Evolutionary conservation across 2,329 filamentous ascomycete species (phyloP), one percentile per base, ranked within the genome.

Genomic region (Cladosporium oxysporum): DNA sequence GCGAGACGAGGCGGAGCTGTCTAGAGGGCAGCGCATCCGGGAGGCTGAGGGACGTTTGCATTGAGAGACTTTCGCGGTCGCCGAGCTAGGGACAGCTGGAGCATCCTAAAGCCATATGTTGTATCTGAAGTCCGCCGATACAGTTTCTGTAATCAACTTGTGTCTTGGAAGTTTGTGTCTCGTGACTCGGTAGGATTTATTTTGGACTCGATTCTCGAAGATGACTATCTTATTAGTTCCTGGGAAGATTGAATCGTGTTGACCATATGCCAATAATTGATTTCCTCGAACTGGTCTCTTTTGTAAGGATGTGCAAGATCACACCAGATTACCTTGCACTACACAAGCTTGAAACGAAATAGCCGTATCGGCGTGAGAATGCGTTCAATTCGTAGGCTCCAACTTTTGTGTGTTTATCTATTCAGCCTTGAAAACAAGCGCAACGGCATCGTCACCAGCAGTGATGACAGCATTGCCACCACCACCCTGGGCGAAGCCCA

Each of bases 401-500:
- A 33, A 29, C 23, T 28, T 47, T 41, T 47, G 18, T 31, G n/a
- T 31, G 18, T 31, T 11, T 31, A 14, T 33, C 61, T 63, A 70
- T 35, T 65, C 68, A 18, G 69, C 66, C 50, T 90, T 87, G 76
- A 91, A 92, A 1, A 92, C 86, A 72, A 92, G 76, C 31, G 87
- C 82, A 29, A 91, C 77, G 7, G 87, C 85, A 76, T 99, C 95
- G 80, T 99, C 95, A 28, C 95, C 95, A 1, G 93, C 95, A 6
- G 95, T 98, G 5, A 97, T 85, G 58, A 98, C 83, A 70, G 88
- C 84, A 77, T 88, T 87, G 0, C 92, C 92, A 76, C 89, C 84
- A 7, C 89, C 88, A 2, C 83, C 83, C 79, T 97, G 93, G 62
- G 96, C 93, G 76, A 98, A 99, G 0, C 90, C 93, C 71, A 98